Conservation (phyloP, 139 green algal genomes). For the Chlorella sorokiniana region DNA sequence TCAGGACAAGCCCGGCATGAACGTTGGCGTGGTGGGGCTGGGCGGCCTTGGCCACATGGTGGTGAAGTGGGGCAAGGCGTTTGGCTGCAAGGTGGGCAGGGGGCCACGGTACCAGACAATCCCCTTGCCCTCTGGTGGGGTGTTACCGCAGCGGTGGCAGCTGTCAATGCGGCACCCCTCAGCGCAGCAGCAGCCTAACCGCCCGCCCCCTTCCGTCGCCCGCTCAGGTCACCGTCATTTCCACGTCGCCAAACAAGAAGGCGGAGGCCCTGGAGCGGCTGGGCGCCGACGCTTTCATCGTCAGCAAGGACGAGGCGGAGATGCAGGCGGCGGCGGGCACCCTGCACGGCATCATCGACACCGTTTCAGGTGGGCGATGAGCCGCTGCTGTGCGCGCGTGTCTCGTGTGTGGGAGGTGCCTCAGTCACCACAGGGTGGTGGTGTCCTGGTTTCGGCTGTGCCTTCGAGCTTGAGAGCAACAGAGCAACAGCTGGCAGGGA, state of each 20-base stretch:
- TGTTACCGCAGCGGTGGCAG: too few species aligned
- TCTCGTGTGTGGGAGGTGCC: too few species aligned
- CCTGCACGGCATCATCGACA: conserved; percentile 89
- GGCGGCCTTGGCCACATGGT: conserved; percentile 64
- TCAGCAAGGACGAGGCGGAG: conserved; percentile 13
- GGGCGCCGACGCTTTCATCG: conserved; percentile 67
- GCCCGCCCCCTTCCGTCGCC: too few species aligned
- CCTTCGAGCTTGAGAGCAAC: too few species aligned
- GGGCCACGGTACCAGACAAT: too few species aligned
- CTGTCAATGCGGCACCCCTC: too few species aligned
- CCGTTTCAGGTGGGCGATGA: conserved; percentile 54
- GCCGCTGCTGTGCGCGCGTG: background rate
- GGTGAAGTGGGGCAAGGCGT: conserved; percentile 77
- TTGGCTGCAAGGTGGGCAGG: conserved; percentile 64
- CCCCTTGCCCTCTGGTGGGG: too few species aligned
- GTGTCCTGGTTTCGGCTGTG: too few species aligned
- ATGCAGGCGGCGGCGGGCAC: conserved; percentile 57
- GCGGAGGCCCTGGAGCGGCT: conserved; percentile 70
- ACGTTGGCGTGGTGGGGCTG: conserved; percentile 76
- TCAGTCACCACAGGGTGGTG: too few species aligned
- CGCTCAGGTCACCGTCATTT: conserved; percentile 79
- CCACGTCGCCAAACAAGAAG: conserved; percentile 68
- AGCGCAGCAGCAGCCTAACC: too few species aligned
- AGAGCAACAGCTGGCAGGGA: too few species aligned
- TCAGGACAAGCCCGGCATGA: conserved; percentile 73